These are phyloP conservation scores for Arthroderma uncinatum DNA, from an alignment of 2,329 filamentous ascomycete genomes.

Conservation along the genomic window DNA sequence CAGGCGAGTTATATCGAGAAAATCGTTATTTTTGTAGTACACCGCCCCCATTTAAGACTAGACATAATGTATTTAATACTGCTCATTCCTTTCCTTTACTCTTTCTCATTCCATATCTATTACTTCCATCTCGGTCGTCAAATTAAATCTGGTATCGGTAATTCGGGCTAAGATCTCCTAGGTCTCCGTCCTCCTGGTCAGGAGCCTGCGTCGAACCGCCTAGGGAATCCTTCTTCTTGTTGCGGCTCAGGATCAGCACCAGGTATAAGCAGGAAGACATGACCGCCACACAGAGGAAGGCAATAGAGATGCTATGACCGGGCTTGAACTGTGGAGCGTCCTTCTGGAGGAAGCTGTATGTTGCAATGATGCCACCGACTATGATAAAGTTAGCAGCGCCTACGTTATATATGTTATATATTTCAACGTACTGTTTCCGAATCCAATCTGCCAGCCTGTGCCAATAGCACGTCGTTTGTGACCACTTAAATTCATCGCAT, in stretches of 20 bases:
- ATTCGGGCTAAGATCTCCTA: constrained; percentile 34
- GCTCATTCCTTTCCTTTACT: not conserved
- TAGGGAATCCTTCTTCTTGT: constrained; percentile 29
- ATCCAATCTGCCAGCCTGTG: constrained; percentile 65
- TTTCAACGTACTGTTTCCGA: constrained; percentile 49
- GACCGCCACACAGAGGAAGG: constrained; percentile 58
- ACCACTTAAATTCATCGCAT: constrained; percentile 66
- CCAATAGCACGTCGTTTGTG: constrained; percentile 61
- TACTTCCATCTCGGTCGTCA: not conserved
- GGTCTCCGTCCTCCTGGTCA: constrained; percentile 23
- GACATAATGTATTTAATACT: not conserved
- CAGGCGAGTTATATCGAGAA: no score
- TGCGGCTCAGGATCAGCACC: constrained; percentile 28
- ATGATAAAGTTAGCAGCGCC: not conserved
- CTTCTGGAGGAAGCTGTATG: constrained; percentile 53
- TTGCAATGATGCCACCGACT: constrained; percentile 67
- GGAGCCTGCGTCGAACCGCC: constrained; percentile 14
- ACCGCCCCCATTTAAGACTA: not conserved
- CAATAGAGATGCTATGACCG: constrained; percentile 68
- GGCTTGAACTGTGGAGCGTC: constrained; percentile 59
- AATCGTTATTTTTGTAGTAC: no score
- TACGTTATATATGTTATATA: not conserved
- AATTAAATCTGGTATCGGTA: constrained; percentile 29
- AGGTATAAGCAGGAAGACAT: constrained; percentile 36
- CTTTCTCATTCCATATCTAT: not conserved